Evolutionary conservation across 129 eudicot genomes (phyloP), one percentile per base, ranked within the genome.

Genomic region (Ambrosia trifida): DNA sequence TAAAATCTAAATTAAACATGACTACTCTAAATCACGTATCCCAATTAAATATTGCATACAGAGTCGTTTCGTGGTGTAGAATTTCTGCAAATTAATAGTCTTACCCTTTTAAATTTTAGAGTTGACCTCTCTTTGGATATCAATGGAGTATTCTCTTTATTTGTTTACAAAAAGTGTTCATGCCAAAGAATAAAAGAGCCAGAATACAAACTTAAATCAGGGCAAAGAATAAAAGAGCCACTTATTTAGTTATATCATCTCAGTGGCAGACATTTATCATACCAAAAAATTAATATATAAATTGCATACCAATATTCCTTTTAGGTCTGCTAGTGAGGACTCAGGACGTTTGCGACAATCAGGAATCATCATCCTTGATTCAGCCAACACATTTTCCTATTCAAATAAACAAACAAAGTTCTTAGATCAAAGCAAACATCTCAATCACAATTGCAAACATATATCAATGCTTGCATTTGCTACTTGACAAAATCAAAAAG

Each of bases 281-380:
- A 57, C 20, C 14, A 33, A 3, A 53, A 54, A 54, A 54, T 5
- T 16, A 5, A 28, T 11, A 24, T 2, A 58, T 36, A 31, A 35
- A 32, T 2, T 16, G 41, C 16, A 18, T 86, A 91, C 97, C 93
- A 91, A 59, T 18, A 81, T 80, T 35, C 84, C 97, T 80, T 86
- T 85, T 18, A 91, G 89, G 77, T 88, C 96, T 7, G 83, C 80
- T 13, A 88, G 67, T 60, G 96, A 78, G 66, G 90, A 80, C 81
- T 91, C 96, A 40, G 88, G 66, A 12, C 97, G 96, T 85, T 91
- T 91, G 79, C 70, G 88, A 70, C 97, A 91, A 64, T 88, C 97
- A 20, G 96, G 97, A 68, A 91, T 80, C 97, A 91, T 91, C 96
- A 91, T 88, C 86, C 96, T 82, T 74, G 97, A 91, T 86, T 91